Conservation (phyloP, 768 basidiomycete species). For the Psilocybe subaeruginosa region DNA sequence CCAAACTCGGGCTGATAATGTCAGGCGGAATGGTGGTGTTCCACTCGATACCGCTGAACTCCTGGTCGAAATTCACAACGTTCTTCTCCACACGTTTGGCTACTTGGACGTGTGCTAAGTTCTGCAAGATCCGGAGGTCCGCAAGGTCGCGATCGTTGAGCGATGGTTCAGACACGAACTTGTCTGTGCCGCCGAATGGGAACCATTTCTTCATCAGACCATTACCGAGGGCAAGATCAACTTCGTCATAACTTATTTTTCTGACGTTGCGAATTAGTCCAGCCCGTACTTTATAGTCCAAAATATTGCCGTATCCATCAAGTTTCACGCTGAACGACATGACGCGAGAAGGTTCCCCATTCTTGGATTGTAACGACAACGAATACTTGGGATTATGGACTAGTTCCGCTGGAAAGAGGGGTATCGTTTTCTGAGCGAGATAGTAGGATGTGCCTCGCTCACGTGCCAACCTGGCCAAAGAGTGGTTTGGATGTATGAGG, state of each 20-base stretch:
- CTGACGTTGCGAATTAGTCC: constrained; percentile 75
- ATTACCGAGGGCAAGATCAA: constrained; percentile 54
- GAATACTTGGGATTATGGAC: constrained; percentile 44
- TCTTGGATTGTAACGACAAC: constrained; percentile 38
- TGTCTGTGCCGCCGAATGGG: constrained; percentile 46
- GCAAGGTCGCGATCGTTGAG: constrained; percentile 25
- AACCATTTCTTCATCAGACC: constrained; percentile 19
- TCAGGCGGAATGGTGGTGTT: constrained; percentile 27
- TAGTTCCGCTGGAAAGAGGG: constrained; percentile 73
- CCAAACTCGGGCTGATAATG: constrained; percentile 30
- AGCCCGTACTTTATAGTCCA: constrained; percentile 70
- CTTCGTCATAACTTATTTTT: constrained; percentile 65
- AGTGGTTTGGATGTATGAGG: constrained; percentile 71
- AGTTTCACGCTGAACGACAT: constrained; percentile 84
- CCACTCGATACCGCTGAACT: not conserved
- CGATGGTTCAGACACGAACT: not conserved
- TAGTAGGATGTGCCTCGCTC: constrained; percentile 60
- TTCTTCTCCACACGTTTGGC: constrained; percentile 11
- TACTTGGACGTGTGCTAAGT: constrained; percentile 17
- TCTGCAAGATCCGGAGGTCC: constrained; percentile 33
- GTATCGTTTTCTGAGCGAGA: constrained; percentile 59
- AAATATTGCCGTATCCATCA: constrained; percentile 59
- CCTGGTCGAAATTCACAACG: constrained; percentile 3
- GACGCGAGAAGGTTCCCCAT: constrained; percentile 51
- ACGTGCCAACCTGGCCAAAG: constrained; percentile 60